Evolutionary conservation across 768 basidiomycete genomes (phyloP).

Genomic region (Mrakia hoshinonis): DNA sequence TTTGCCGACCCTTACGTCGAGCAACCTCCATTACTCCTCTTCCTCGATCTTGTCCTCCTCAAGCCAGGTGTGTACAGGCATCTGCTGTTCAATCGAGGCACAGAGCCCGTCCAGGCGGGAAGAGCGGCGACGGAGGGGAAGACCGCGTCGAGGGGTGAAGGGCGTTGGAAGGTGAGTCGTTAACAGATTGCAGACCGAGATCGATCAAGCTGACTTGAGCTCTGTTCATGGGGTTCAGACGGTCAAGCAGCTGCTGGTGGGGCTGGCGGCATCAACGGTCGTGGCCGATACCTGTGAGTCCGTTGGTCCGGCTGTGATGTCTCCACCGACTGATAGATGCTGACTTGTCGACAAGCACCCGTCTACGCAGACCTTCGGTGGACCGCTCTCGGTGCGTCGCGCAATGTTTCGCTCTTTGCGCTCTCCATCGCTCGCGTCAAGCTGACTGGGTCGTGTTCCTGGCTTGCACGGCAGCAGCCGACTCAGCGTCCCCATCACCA

Average conservation of each 20-base stretch:
- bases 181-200: too few species aligned
- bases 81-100: conserved; percentile 68
- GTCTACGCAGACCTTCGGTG: neutral
- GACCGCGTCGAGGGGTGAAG: neutral
- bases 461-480: neutral
- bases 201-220: too few species aligned
- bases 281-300: conserved; percentile 27
- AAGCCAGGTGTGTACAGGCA: conserved; percentile 75
- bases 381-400: neutral
- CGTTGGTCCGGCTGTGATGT: neutral
- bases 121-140: neutral
- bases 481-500: neutral
- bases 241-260: neutral
- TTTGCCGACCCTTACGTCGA: conserved; percentile 85
- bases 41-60: conserved; percentile 71
- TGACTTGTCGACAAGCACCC: too few species aligned
- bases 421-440: neutral
- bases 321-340: conserved; percentile 13
- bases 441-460: neutral
- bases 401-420: neutral
- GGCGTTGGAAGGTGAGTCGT: neutral
- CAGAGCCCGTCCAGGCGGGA: conserved; percentile 45
- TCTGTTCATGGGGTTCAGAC: too few species aligned
- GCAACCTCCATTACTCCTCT: conserved; percentile 61
- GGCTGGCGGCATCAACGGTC: conserved; percentile 3